Conservation (phyloP, 441 rosid genomes). For the Adansonia gregorii region DNA sequence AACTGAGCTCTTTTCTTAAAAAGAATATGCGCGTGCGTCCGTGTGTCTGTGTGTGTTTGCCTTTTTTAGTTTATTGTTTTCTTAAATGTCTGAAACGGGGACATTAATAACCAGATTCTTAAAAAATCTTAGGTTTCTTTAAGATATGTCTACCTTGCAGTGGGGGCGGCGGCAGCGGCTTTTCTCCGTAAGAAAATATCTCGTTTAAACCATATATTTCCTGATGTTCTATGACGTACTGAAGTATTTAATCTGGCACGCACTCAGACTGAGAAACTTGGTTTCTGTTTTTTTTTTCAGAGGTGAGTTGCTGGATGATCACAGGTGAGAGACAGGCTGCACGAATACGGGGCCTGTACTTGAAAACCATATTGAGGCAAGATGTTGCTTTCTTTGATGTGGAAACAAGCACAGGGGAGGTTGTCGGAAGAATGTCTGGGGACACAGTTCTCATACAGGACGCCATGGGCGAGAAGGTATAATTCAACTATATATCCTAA, state of each 20-base stretch:
- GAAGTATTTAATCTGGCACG: neutral
- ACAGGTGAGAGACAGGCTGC: conserved; percentile 93
- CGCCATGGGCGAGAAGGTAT: conserved; percentile 95
- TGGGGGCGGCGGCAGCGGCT: conserved; percentile 64
- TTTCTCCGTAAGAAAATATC: conserved; percentile 62
- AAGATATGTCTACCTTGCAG: conserved; percentile 64
- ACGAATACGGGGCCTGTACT: conserved; percentile 65
- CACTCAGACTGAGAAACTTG: neutral
- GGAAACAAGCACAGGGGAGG: conserved; percentile 84
- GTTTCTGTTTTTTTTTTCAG: conserved; percentile 39
- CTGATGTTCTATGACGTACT: conserved; percentile 18
- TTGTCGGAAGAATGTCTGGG: conserved; percentile 87
- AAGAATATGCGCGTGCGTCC: no score
- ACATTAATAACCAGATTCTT: neutral
- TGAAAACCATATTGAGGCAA: conserved; percentile 82
- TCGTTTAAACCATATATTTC: neutral
- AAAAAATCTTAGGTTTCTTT: conserved; percentile 55
- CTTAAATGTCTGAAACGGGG: neutral
- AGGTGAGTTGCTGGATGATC: conserved; percentile 89
- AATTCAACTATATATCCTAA: neutral
- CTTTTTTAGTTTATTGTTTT: neutral
- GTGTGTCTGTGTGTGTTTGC: no score
- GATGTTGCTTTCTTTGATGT: conserved; percentile 82
- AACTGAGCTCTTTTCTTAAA: neutral
- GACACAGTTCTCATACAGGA: conserved; percentile 90